Evolutionary conservation across 495 filamentous ascomycete genomes (phyloP), one percentile per base, ranked within the genome.

Genomic region (Neurospora sp.): DNA sequence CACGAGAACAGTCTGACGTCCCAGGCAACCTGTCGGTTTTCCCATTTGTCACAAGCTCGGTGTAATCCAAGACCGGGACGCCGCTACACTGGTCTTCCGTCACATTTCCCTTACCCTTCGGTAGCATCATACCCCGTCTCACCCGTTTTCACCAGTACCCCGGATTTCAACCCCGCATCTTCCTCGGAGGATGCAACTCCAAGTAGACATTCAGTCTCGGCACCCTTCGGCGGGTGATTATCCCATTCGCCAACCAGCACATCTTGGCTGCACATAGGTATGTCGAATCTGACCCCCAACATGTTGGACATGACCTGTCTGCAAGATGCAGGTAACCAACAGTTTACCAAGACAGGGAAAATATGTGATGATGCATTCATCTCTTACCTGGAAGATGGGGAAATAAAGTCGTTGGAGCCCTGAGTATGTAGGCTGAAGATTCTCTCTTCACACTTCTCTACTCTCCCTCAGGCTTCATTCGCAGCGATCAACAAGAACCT

Each of bases 111-210:
- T 49, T 54, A 54, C 46, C 46, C 20, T 54, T 27, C 20, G 46
- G 46, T 23, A 54, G 46, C 20, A 54, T 23, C 46, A 20, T n/a
- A 23, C 20, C n/a, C 46, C 18, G 20, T 54, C 20, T n/a, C n/a
- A n/a, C n/a, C n/a, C n/a, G n/a, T n/a, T n/a, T 23, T 54, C 10
- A 54, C n/a, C n/a, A 44, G 16, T n/a, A 20, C 18, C 18, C 54
- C 70, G 9, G 39, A 40, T 42, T 35, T 20, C 18, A 9, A 77
- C 76, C 78, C 76, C 78, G 78, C 76, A 75, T 73, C 42, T 9
- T 66, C 39, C 73, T 74, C 78, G 76, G 76, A 79, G 73, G 76
- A 75, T 73, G 73, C 73, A 79, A 74, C 78, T 74, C 73, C 76
- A 77, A 75, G 73, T 9, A 79, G 78, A 74, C 14, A 76, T 77